phyloP scores from a whole-genome alignment of 2,329 filamentous ascomycete species.

The Aspergillus unguis region DNA sequence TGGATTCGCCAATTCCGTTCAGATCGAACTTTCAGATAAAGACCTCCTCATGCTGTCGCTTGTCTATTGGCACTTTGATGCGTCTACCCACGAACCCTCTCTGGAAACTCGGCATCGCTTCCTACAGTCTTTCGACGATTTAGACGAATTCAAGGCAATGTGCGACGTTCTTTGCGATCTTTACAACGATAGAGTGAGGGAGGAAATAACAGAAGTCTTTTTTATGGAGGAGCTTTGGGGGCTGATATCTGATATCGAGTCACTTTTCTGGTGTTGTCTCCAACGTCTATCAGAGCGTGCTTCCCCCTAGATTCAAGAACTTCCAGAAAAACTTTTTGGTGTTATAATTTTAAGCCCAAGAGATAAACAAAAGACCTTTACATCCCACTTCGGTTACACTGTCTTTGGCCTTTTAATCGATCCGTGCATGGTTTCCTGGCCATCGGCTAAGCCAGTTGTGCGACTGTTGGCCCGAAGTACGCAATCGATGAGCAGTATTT shows the following conservation, averaged over 20 bases:
- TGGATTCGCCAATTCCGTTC: background rate
- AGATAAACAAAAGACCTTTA: background rate
- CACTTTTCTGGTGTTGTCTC: background rate
- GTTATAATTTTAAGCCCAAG: background rate
- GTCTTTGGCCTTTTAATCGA: slow-evolving; percentile 1
- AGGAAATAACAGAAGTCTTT: background rate
- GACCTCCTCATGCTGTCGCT: background rate
- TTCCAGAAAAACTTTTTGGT: background rate
- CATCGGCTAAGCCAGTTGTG: too few relatives aligned
- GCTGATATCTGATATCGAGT: slow-evolving; percentile 1
- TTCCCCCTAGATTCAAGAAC: background rate
- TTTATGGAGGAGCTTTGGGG: background rate
- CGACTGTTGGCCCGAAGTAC: background rate
- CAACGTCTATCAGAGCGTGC: background rate
- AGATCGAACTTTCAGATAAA: background rate
- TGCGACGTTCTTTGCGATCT: slow-evolving; percentile 1
- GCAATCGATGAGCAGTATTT: background rate
- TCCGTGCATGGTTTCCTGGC: background rate
- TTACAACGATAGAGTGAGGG: background rate
- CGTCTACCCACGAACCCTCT: background rate
- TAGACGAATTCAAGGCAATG: background rate
- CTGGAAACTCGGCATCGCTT: background rate
- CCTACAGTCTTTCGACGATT: background rate
- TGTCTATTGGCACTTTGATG: slow-evolving; percentile 3
- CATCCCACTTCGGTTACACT: background rate